Conservation (phyloP, 768 basidiomycete species). For the Trametes coccinea region DNA sequence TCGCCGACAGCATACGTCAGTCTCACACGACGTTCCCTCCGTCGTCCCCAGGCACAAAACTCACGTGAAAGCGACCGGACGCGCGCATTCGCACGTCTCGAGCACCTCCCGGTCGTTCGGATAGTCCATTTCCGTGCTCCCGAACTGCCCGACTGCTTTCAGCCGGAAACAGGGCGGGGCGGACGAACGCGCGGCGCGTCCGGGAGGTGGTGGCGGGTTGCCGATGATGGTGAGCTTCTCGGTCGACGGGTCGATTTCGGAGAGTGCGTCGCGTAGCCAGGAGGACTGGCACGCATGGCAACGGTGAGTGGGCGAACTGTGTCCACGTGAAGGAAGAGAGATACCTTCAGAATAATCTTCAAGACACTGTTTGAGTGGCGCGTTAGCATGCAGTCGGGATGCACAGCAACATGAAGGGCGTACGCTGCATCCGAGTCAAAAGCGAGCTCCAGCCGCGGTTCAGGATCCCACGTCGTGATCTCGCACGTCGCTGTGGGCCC, state of each 20-base stretch:
- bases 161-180: slow-evolving; percentile 75
- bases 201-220: slow-evolving; percentile 51
- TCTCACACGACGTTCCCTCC: neutral
- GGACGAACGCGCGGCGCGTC: slow-evolving; percentile 26
- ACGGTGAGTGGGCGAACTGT: neutral
- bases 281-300: slow-evolving; percentile 54
- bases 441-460: slow-evolving; percentile 75
- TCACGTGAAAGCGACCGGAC: slow-evolving; percentile 70
- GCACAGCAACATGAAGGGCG: slow-evolving; percentile 21
- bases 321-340: slow-evolving; percentile 1
- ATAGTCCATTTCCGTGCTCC: slow-evolving; percentile 94
- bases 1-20: neutral
- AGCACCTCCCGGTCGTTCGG: slow-evolving; percentile 90
- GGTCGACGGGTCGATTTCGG: slow-evolving; percentile 87
- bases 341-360: slow-evolving; percentile 83
- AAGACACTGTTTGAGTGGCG: slow-evolving; percentile 43
- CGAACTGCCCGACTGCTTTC: slow-evolving; percentile 78
- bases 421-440: slow-evolving; percentile 72
- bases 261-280: slow-evolving; percentile 91
- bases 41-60: slow-evolving; percentile 11
- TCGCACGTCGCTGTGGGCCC: slow-evolving; percentile 89
- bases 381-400: neutral
- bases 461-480: slow-evolving; percentile 82
- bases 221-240: slow-evolving; percentile 83
- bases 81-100: slow-evolving; percentile 83